Conservation (phyloP, 208 protist species). For the Leishmania gerbilli region DNA sequence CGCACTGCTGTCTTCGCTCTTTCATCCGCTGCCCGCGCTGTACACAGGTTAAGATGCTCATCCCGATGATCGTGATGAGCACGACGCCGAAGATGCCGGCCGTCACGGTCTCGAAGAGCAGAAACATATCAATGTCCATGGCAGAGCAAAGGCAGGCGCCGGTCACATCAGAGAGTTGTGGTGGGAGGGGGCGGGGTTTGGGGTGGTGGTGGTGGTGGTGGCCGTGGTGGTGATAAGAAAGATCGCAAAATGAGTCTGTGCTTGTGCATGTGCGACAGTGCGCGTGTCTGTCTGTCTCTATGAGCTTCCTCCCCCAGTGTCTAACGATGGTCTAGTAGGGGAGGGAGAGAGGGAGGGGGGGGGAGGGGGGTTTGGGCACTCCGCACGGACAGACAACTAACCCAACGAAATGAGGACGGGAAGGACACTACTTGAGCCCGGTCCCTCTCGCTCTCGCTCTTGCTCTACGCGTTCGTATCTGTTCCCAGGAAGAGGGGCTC, state of each 20-base stretch:
- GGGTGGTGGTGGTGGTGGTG: too few relatives aligned
- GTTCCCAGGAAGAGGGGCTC: neutral
- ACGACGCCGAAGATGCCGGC: slow-evolving; percentile 10
- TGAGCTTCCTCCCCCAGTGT: neutral
- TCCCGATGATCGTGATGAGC: slow-evolving; percentile 1
- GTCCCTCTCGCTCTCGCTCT: neutral
- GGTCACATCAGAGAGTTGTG: neutral
- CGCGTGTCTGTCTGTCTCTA: neutral
- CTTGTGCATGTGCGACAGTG: neutral
- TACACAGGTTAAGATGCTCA: slow-evolving; percentile 5
- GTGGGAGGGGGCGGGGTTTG: neutral
- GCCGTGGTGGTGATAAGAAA: neutral
- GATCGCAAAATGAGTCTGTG: neutral
- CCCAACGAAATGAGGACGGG: neutral
- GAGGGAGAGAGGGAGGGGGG: too few relatives aligned
- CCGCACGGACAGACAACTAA: neutral
- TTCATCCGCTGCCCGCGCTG: neutral
- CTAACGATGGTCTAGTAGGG: neutral
- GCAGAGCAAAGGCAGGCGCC: neutral
- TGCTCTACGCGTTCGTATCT: neutral
- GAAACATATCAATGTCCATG: slow-evolving; percentile 1
- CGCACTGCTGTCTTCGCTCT: neutral
- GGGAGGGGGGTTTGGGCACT: neutral
- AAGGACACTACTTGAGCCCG: too few relatives aligned
- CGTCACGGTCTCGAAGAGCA: neutral